Base-by-base conservation (phyloP, 2,329 filamentous ascomycete species). In the Penicillium sp. region DNA sequence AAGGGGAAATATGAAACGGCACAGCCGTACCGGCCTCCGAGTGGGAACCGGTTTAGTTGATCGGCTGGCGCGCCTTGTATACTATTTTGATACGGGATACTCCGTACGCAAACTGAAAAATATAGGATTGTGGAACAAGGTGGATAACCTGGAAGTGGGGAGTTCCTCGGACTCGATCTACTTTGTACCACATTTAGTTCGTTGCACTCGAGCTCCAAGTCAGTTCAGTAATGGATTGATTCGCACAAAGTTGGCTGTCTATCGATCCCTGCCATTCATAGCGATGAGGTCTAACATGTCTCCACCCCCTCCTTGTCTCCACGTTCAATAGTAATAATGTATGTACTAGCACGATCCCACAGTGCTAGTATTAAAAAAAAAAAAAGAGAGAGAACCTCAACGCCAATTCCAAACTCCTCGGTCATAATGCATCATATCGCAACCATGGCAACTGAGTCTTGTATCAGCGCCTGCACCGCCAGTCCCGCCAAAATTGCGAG, bases 1-100 rank as follows among this genome's bases (percentile, higher is more conserved):
- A 95, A 91, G 81, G 89, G 91, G 74, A 96, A 96, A 78, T 97
- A 95, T 75, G 93, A 97, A 78, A 88, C 89, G 33, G 81, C 80
- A 53, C 82, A 85, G 66, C 89, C 92, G 55, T 97, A 88, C 76
- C 80, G 84, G 67, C 89, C 88, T 76, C 85, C 82, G 60, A 95
- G 91, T 74, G 94, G 94, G 4, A 93, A 97, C 78, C 84, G 94
- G 35, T 95, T 99, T 70, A 81, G 80, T 84, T 89, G 58, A 65
- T 23, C 37, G 37, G 23, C n/a, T 35, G 15, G 33, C 42, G 2
- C 38, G n/a, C 21, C 37, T 31, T 58, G 52, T 52, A 59, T 42
- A 45, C 42, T 45, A 61, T 54, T 55, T 35, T 56, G 49, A 46
- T 15, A 42, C 13, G 21, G 37, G 23, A 23, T 27, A n/a, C 25